Conservation (phyloP, 352 stramenopile genomes). For the Globisporangium uncinulatum region DNA sequence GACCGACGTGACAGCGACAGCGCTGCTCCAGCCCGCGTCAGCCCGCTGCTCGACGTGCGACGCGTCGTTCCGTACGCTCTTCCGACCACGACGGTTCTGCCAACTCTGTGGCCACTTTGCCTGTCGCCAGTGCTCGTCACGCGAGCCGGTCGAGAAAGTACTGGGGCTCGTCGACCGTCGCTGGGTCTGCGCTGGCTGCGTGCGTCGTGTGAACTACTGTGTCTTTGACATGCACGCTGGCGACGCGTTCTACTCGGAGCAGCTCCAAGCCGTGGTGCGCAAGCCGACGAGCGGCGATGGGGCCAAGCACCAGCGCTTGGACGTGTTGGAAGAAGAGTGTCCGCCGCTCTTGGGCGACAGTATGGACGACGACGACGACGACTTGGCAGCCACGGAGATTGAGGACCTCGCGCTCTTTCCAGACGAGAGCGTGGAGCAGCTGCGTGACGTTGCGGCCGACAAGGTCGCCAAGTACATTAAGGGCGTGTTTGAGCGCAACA, state of each 20-base stretch:
- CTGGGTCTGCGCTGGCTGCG: conserved; percentile 44
- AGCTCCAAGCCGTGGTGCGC: not conserved
- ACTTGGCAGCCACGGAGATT: conserved; percentile 26
- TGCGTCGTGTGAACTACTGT: conserved; percentile 40
- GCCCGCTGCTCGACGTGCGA: conserved; percentile 33
- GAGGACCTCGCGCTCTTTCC: conserved; percentile 27
- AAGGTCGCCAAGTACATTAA: conserved; percentile 7
- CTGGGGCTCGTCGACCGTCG: conserved; percentile 32
- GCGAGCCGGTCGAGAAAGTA: conserved; percentile 40
- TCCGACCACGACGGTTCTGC: conserved; percentile 50
- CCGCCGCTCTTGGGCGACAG: conserved; percentile 8
- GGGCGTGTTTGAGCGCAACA: conserved; percentile 3
- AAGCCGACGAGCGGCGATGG: conserved; percentile 13
- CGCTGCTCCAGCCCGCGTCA: conserved; percentile 19
- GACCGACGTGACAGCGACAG: conserved; percentile 1
- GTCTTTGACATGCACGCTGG: conserved; percentile 30
- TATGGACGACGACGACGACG: conserved; percentile 19
- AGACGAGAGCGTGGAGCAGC: not conserved
- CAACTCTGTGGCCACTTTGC: conserved; percentile 46
- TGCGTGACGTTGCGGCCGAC: not conserved
- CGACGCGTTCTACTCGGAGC: conserved; percentile 18
- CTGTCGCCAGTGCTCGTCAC: conserved; percentile 44
- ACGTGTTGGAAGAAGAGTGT: conserved; percentile 15
- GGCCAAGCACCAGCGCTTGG: conserved; percentile 3
- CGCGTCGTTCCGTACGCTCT: conserved; percentile 29